phyloP scores from a whole-genome alignment of 352 stramenopile species.

The Pythium oligandrum region DNA sequence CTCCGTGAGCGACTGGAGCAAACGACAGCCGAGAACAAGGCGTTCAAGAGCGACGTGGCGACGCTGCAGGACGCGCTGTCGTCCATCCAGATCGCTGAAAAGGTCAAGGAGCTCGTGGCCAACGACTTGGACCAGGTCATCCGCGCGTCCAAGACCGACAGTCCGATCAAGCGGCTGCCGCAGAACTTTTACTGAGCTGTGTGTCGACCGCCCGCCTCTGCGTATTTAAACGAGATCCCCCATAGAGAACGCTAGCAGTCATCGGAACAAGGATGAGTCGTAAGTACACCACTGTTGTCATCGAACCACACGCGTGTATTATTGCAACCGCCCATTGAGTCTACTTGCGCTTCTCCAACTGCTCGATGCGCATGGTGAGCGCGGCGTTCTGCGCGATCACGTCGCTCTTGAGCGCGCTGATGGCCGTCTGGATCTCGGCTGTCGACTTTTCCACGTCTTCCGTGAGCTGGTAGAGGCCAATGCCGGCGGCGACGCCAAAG shows the following conservation, averaged over 20 bases:
- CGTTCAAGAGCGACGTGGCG: constrained; percentile 64
- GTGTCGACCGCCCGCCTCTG: neutral
- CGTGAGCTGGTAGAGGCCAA: constrained; percentile 65
- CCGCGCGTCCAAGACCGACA: constrained; percentile 9
- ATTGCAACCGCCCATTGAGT: no score
- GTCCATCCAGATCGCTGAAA: constrained; percentile 53
- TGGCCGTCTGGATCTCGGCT: constrained; percentile 59
- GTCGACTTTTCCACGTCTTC: constrained; percentile 73
- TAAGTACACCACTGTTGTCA: no score
- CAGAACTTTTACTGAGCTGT: constrained; percentile 16
- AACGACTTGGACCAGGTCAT: constrained; percentile 49
- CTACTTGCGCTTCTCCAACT: constrained; percentile 69
- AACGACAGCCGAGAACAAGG: constrained; percentile 45
- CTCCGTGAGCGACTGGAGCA: constrained; percentile 53
- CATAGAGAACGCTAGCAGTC: no score
- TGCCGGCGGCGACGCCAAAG: constrained; percentile 51
- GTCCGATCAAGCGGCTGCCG: constrained; percentile 4
- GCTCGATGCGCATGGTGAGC: constrained; percentile 69
- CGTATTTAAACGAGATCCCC: neutral
- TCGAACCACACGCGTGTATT: no score
- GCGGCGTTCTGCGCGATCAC: constrained; percentile 62
- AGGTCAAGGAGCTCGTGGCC: constrained; percentile 51
- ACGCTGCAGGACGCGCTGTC: constrained; percentile 57
- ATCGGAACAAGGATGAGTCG: no score
- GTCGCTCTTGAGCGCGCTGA: constrained; percentile 61